Base-by-base conservation (phyloP, 441 rosid genomes). In the Macaranga tanarius region DNA sequence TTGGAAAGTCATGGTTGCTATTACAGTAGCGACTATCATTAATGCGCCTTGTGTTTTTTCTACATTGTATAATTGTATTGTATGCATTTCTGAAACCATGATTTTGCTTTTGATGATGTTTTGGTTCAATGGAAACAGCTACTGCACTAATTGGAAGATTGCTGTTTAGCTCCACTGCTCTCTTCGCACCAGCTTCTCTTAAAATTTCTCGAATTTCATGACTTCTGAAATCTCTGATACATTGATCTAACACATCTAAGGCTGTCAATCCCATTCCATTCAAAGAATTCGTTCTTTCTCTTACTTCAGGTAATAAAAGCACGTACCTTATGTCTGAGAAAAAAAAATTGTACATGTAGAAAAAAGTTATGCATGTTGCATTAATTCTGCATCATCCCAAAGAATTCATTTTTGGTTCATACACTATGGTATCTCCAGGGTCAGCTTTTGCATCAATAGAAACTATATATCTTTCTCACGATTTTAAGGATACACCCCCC, bases 1-100 rank as follows among this genome's bases (percentile, higher is more conserved):
- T 50, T 79, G 84, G 17, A 78, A 68, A 68, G 31, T 79, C 81
- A 84, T 79, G 73, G 80, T 71, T 23, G 86, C 86, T 28, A 84
- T 81, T 47, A 84, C 79, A 1, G 81, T 79, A 0, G 86, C 83
- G 5, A 77, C 76, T 59, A 77, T 80, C 83, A 79, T 79, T 0
- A 84, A 44, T 38, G 73, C 79, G 4, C 84, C 84, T 69, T 81
- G 62, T 3, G 76, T 81, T 59, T 81, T 75, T 23, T 81, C 84
- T 1, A 80, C 73, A 50, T 61, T 45, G 9, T 62, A 62, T 34
- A 17, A 12, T n/a, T 34, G 13, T 0, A 62, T 7, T 62, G 52
- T 60, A 28, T 34, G 22, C 16, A 28, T 28, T 17, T 51, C 9
- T 15, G 8, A 0, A 25, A 23, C 38, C 65, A 62, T 34, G 11